These are phyloP conservation scores for Cynara cardunculus DNA, from an alignment of 129 eudicot genomes.

Conservation along the genomic window DNA sequence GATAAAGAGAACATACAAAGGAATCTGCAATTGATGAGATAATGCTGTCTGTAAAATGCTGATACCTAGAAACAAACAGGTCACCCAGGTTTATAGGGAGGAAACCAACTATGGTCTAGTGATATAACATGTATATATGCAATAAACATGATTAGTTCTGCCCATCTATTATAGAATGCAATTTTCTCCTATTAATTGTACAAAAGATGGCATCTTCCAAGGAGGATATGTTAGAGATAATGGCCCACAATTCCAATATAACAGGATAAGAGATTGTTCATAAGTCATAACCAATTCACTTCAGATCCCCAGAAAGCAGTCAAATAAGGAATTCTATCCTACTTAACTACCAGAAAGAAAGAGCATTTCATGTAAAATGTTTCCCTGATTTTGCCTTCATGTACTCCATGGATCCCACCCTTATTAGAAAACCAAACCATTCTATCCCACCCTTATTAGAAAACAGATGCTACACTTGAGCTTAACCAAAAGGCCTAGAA, in stretches of 20 bases:
- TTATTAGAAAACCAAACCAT: background rate
- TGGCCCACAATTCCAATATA: no score
- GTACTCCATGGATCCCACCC: background rate
- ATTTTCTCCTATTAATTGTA: background rate
- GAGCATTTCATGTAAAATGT: background rate
- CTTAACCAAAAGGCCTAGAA: constrained; percentile 67
- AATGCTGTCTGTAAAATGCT: background rate
- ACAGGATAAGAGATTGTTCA: no score
- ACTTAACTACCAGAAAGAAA: background rate
- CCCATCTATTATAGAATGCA: background rate
- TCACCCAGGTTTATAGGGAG: no score
- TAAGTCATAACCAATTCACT: no score
- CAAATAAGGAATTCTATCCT: no score
- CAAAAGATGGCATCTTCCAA: no score
- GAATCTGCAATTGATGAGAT: background rate
- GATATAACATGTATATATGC: background rate
- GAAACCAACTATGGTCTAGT: background rate
- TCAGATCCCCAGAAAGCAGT: no score
- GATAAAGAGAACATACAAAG: background rate
- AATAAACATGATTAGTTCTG: background rate
- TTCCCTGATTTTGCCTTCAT: background rate
- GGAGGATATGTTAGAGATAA: no score
- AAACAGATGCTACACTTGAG: constrained; percentile 57
- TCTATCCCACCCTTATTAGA: background rate
- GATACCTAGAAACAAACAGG: background rate